Conservation (phyloP, 805 yeast species). For the Kregervanrija delftensis region DNA sequence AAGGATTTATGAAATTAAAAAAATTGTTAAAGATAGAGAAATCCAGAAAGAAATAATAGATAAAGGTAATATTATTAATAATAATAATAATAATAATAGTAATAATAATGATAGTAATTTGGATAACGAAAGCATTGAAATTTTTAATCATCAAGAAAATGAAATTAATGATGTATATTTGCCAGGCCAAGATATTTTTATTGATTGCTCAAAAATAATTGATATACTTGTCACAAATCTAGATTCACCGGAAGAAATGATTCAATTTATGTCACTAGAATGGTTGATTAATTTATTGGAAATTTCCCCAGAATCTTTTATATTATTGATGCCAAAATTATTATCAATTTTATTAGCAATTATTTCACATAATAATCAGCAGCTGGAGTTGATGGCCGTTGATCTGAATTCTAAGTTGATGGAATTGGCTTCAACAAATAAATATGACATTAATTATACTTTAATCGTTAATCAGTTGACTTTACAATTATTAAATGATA, state of each 20-base stretch:
- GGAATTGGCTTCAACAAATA: conserved; percentile 35
- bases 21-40: conserved; percentile 33
- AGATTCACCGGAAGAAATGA: conserved; percentile 65
- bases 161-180: conserved; percentile 49
- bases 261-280: conserved; percentile 68
- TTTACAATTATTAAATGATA: conserved; percentile 63
- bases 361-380: conserved; percentile 46
- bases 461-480: conserved; percentile 67
- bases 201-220: conserved; percentile 75
- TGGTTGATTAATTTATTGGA: conserved; percentile 76
- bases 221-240: conserved; percentile 77
- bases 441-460: conserved; percentile 37
- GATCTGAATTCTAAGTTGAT: conserved; percentile 52
- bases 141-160: neutral
- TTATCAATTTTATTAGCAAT: conserved; percentile 61
- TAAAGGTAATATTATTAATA: conserved; percentile 11
- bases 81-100: neutral
- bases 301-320: conserved; percentile 69
- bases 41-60: conserved; percentile 10
- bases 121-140: neutral
- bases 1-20: conserved; percentile 64
- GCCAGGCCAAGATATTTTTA: conserved; percentile 74
- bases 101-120: neutral
- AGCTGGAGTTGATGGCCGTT: conserved; percentile 46
- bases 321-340: conserved; percentile 68